Base-by-base conservation (phyloP, 768 basidiomycete species). In the Tulasnella sp. region DNA sequence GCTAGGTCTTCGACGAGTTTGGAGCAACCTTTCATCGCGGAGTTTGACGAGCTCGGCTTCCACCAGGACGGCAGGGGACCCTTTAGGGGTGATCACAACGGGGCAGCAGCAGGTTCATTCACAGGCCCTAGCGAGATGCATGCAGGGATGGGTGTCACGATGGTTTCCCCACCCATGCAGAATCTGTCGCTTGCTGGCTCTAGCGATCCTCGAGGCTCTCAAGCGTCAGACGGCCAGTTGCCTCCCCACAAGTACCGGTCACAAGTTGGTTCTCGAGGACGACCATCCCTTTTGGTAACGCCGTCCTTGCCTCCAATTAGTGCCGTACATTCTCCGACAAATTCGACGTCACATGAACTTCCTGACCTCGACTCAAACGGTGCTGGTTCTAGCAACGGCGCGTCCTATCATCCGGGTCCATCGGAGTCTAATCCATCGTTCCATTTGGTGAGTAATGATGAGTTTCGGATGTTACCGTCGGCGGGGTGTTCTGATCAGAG, bases 1-100 rank as follows among this genome's bases (percentile, higher is more conserved):
- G 90, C 89, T 61, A 90, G 92, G 55, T 91, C 93, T 32, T 94
- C 94, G 23, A 91, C 93, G 81, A 93, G 92, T 26, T 89, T 91
- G n/a, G 80, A 81, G 61, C 78, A 51, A 18, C 70, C 75, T 79
- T 87, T 94, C 77, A 88, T 88, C 35, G 89, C 91, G 82, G 93
- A 94, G 81, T 94, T 93, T 83, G 87, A 89, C 78, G 87, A 89
- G 35, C 91, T 90, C 71, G 90, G 91, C 0, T 91, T 91, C 44
- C 87, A 93, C 42, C 90, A 86, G 87, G 40, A 86, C 88, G 37
- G 32, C 86, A 87, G 23, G 87, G 87, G 75, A n/a, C 39, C 48
- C 77, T 71, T 70, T 70, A 35, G 37, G n/a, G 37, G 72, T 29
- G 73, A 74, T 74, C 29, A 32, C 26, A 29, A 76, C 61, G 44